Evolutionary conservation across 2,329 filamentous ascomycete species (phyloP).

Genomic region (Penicillium hesseltinei): DNA sequence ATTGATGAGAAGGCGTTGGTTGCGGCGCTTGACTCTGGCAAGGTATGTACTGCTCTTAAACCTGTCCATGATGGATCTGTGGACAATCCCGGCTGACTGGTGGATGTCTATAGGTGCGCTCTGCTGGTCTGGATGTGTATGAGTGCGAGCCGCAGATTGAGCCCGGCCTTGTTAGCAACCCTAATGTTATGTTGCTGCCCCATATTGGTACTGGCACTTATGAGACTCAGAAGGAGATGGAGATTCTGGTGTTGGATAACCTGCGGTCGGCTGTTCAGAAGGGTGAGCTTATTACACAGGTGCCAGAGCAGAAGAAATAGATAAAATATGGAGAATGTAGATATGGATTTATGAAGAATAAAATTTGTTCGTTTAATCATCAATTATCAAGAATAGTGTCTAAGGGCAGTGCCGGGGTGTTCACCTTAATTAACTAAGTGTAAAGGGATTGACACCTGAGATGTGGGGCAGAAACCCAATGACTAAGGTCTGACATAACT

Average conservation of each 20-base stretch:
- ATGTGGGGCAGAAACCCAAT: not conserved
- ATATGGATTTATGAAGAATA: not conserved
- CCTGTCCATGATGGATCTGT: not conserved
- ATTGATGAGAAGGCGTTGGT: slow-evolving; percentile 50
- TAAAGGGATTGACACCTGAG: not conserved
- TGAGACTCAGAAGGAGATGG: slow-evolving; percentile 63
- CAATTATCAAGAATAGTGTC: not conserved
- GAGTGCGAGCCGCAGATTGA: slow-evolving; percentile 49
- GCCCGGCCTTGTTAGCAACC: slow-evolving; percentile 47
- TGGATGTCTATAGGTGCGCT: slow-evolving; percentile 33
- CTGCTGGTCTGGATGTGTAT: slow-evolving; percentile 49
- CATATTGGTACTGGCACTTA: slow-evolving; percentile 61
- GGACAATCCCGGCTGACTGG: not conserved
- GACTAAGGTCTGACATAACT: slow-evolving; percentile 15
- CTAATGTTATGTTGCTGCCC: slow-evolving; percentile 54
- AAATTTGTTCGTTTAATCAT: not conserved
- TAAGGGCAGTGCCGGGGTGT: not conserved
- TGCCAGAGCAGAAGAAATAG: slow-evolving; percentile 57
- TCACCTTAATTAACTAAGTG: not conserved
- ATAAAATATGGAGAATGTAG: not conserved
- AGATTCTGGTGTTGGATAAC: slow-evolving; percentile 58
- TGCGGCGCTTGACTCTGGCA: slow-evolving; percentile 44
- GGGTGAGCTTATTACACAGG: slow-evolving; percentile 58
- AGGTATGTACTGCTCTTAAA: slow-evolving; percentile 29
- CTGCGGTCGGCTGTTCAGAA: slow-evolving; percentile 56